A percentile compares a stretch with the other conserved stretches of the same genome.
Evolutionary conservation across 768 basidiomycete species (phyloP).

Genomic region (Lactifluus pinguis): DNA sequence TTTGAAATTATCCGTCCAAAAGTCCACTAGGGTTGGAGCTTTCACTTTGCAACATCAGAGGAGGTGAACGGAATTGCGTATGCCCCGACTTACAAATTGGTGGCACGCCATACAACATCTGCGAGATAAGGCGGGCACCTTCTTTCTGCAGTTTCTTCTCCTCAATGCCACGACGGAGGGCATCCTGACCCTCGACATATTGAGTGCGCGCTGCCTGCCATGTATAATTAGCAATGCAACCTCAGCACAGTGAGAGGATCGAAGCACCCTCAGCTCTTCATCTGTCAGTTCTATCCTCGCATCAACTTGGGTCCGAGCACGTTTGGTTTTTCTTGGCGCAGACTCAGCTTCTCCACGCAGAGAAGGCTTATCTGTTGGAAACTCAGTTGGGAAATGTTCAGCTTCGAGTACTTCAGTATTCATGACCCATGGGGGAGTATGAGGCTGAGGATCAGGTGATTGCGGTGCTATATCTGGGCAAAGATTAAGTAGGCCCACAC

Average conservation of each 20-base stretch:
- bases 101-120: slow-evolving; percentile 61
- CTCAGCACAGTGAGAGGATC: neutral
- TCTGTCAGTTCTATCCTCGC: slow-evolving; percentile 72
- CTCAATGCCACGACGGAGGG: slow-evolving; percentile 41
- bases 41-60: slow-evolving; percentile 37
- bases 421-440: slow-evolving; percentile 7
- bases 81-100: slow-evolving; percentile 41
- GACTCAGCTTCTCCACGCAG: neutral
- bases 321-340: slow-evolving; percentile 36
- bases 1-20: slow-evolving; percentile 69
- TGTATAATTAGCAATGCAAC: neutral
- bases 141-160: slow-evolving; percentile 50
- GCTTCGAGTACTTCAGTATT: neutral
- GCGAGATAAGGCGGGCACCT: slow-evolving; percentile 43
- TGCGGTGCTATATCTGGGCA: neutral
- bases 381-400: neutral
- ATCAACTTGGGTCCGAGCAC: slow-evolving; percentile 52
- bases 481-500: neutral
- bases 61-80: neutral
- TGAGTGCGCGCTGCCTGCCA: slow-evolving; percentile 50
- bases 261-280: slow-evolving; percentile 61
- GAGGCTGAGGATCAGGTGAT: neutral
- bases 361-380: neutral
- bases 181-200: slow-evolving; percentile 56
- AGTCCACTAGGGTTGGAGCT: slow-evolving; percentile 55